phyloP scores from a whole-genome alignment of 2,329 filamentous ascomycete species.

The Xylaria digitata region DNA sequence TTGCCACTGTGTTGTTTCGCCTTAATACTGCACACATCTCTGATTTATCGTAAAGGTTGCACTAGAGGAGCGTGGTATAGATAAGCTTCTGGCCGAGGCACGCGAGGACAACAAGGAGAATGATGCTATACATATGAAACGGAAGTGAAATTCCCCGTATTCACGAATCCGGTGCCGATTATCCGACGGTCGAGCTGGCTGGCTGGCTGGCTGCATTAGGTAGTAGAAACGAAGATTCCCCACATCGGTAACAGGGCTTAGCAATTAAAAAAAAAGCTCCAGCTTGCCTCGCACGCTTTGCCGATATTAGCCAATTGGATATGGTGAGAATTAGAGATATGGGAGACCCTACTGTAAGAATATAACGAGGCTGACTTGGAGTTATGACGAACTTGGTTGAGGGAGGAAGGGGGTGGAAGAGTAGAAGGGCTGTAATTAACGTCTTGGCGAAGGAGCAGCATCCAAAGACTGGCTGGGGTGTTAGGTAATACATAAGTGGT shows the following conservation, averaged over 20 bases:
- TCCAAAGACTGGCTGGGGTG: constrained; percentile 25
- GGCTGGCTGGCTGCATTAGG: background rate
- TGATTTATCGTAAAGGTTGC: constrained; percentile 69
- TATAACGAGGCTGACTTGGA: constrained; percentile 17
- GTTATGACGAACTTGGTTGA: background rate
- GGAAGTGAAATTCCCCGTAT: constrained; percentile 49
- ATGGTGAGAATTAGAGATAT: constrained; percentile 1
- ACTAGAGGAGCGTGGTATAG: constrained; percentile 89
- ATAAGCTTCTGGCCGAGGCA: constrained; percentile 91
- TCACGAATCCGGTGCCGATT: constrained; percentile 37
- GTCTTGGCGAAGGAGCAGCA: constrained; percentile 26
- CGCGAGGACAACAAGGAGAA: constrained; percentile 90
- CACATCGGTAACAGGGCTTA: constrained; percentile 11
- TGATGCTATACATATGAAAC: constrained; percentile 75
- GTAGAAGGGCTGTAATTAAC: constrained; percentile 6
- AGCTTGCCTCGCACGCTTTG: constrained; percentile 5
- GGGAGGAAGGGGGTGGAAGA: background rate
- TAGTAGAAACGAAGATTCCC: constrained; percentile 8
- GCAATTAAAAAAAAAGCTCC: constrained; percentile 5
- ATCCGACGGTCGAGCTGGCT: constrained; percentile 30
- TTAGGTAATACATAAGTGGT: constrained; percentile 14
- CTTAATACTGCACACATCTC: constrained; percentile 14
- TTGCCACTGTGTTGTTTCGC: background rate
- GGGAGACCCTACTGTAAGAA: background rate
- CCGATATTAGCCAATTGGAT: constrained; percentile 14